phyloP scores from a whole-genome alignment of 768 basidiomycete species.

The Mrakia gelida region DNA sequence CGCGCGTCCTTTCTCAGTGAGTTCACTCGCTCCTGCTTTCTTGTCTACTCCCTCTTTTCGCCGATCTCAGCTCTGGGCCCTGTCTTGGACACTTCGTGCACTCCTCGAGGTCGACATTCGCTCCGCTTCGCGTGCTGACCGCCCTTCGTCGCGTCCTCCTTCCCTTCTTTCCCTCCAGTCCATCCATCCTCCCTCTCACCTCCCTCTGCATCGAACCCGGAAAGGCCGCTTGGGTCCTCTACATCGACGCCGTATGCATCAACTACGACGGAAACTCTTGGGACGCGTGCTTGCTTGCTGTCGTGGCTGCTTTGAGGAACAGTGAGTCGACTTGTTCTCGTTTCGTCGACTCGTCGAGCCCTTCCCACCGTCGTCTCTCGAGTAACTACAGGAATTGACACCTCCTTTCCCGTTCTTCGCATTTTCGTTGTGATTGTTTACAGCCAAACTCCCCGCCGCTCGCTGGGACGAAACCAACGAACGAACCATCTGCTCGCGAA shows the following conservation, averaged over 20 bases:
- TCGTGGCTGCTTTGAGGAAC: conserved; percentile 78
- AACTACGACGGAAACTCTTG: conserved; percentile 97
- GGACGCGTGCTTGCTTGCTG: conserved; percentile 81
- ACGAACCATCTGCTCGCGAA: conserved; percentile 55
- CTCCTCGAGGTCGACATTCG: no score
- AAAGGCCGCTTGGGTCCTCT: conserved; percentile 87
- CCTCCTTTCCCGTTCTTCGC: no score
- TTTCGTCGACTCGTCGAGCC: no score
- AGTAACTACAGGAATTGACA: no score
- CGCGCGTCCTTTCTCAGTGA: conserved; percentile 8
- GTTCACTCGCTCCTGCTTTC: neutral
- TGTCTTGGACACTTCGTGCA: no score
- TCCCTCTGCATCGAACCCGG: conserved; percentile 74
- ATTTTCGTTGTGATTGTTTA: neutral
- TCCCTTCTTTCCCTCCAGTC: conserved; percentile 49
- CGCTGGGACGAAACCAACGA: conserved; percentile 64
- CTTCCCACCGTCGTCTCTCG: no score
- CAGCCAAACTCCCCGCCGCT: conserved; percentile 69
- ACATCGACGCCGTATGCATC: conserved; percentile 89
- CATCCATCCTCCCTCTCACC: conserved; percentile 59
- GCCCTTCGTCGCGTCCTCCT: neutral
- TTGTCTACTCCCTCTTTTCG: neutral
- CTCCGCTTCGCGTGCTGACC: no score
- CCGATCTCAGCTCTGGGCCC: no score
- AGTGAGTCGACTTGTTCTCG: conserved; percentile 52